Conservation (phyloP, 2,329 filamentous ascomycete species). For the Niveomyces coronatus region DNA sequence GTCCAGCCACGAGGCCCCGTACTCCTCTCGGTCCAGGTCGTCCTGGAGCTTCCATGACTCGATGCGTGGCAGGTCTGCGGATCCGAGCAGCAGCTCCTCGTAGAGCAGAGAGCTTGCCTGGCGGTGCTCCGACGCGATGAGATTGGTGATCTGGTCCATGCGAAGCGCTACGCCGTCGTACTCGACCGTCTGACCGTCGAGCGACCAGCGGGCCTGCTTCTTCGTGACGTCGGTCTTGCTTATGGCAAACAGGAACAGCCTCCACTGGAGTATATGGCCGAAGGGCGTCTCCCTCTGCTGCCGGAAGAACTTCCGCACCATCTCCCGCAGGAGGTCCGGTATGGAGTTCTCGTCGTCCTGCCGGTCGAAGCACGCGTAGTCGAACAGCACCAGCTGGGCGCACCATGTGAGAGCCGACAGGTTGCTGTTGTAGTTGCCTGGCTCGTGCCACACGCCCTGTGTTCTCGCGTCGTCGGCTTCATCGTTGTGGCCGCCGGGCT, state of each 20-base stretch:
- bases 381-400: conserved; percentile 2
- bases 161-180: background rate
- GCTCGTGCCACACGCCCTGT: background rate
- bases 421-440: conserved; percentile 2
- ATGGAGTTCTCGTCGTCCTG: background rate
- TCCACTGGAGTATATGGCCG: conserved; percentile 2
- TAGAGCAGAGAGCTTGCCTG: background rate
- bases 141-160: background rate
- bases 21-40: conserved; percentile 1
- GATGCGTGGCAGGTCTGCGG: background rate
- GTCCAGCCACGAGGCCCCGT: background rate
- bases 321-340: background rate
- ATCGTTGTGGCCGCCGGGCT: too few species aligned
- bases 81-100: background rate
- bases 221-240: background rate
- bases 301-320: background rate
- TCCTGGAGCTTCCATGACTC: background rate
- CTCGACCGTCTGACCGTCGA: background rate
- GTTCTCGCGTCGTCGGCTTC: too few species aligned
- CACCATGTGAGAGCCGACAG: background rate
- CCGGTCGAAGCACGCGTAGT: background rate
- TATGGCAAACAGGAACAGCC: background rate
- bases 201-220: conserved; percentile 2
- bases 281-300: background rate
- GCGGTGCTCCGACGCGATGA: background rate